These are phyloP conservation scores for Didymella arachidicola DNA, from an alignment of 2,329 filamentous ascomycete genomes.

Conservation along the genomic window DNA sequence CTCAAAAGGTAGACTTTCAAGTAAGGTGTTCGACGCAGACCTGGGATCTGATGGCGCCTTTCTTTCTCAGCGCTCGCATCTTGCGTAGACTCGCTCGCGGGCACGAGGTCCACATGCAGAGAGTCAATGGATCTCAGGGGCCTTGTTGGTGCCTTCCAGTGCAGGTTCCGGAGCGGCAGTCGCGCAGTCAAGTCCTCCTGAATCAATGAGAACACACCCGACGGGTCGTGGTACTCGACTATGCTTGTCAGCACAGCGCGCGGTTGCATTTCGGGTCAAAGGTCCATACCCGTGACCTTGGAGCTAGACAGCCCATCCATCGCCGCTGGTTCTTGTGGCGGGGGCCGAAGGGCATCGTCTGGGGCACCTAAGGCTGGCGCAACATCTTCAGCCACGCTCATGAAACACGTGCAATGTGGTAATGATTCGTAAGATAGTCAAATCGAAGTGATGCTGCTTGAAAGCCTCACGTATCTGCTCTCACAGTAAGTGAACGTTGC, in stretches of 20 bases:
- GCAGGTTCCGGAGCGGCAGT: conserved; percentile 86
- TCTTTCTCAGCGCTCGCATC: conserved; percentile 55
- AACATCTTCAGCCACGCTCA: conserved; percentile 50
- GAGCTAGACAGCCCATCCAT: conserved; percentile 57
- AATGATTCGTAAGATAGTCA: not conserved
- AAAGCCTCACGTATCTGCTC: conserved; percentile 28
- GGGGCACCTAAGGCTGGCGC: conserved; percentile 47
- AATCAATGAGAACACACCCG: conserved; percentile 83
- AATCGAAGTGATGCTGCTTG: conserved; percentile 26
- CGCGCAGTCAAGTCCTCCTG: conserved; percentile 78
- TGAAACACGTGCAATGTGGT: conserved; percentile 32
- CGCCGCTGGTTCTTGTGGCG: conserved; percentile 40
- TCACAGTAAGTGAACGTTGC: conserved; percentile 34
- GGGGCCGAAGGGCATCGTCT: conserved; percentile 46
- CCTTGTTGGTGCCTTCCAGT: conserved; percentile 95
- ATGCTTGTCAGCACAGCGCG: conserved; percentile 32
- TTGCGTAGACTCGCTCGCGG: conserved; percentile 60
- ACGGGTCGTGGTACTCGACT: conserved; percentile 98
- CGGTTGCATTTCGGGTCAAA: conserved; percentile 8
- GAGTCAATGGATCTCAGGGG: conserved; percentile 93
- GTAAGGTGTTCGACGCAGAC: conserved; percentile 90
- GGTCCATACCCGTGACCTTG: conserved; percentile 58
- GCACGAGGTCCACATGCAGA: conserved; percentile 87
- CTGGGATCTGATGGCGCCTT: conserved; percentile 92
- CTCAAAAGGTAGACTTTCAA: conserved; percentile 87